These are phyloP conservation scores for Heterobasidion occidentale DNA, from an alignment of 1,284 basidiomycete species.

Conservation along the genomic window DNA sequence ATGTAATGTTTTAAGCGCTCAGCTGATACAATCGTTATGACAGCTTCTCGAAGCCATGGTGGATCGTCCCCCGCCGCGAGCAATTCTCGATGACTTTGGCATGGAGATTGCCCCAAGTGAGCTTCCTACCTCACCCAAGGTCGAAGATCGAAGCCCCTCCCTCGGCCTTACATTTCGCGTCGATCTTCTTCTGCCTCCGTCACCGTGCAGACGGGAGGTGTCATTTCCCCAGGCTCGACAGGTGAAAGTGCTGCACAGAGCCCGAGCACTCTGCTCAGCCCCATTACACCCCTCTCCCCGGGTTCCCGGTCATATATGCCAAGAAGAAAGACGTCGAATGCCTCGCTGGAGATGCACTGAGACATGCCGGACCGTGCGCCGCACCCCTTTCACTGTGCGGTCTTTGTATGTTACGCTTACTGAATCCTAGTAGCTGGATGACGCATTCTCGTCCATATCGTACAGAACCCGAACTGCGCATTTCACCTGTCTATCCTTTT, in stretches of 20 bases:
- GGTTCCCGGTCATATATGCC: constrained; percentile 1
- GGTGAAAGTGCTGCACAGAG: neutral
- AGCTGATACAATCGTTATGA: neutral
- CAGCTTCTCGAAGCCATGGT: constrained; percentile 56
- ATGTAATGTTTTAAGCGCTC: neutral
- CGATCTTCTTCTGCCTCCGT: constrained; percentile 41
- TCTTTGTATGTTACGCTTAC: no score
- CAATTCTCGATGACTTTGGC: constrained; percentile 47
- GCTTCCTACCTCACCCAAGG: constrained; percentile 15
- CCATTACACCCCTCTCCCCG: neutral
- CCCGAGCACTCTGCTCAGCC: neutral
- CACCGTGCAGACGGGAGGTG: constrained; percentile 1
- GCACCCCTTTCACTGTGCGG: no score
- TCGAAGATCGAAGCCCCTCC: constrained; percentile 32
- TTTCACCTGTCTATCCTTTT: no score
- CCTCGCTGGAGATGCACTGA: constrained; percentile 1
- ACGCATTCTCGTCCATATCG: no score
- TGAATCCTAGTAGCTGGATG: no score
- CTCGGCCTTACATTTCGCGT: constrained; percentile 51
- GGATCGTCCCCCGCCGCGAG: constrained; percentile 52
- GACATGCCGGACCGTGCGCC: neutral
- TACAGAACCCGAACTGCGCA: no score
- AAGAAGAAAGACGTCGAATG: constrained; percentile 5
- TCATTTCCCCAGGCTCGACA: neutral
- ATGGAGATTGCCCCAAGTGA: constrained; percentile 11